phyloP scores from a whole-genome alignment of 2,329 filamentous ascomycete species.

The Phaeomoniella chlamydospora region DNA sequence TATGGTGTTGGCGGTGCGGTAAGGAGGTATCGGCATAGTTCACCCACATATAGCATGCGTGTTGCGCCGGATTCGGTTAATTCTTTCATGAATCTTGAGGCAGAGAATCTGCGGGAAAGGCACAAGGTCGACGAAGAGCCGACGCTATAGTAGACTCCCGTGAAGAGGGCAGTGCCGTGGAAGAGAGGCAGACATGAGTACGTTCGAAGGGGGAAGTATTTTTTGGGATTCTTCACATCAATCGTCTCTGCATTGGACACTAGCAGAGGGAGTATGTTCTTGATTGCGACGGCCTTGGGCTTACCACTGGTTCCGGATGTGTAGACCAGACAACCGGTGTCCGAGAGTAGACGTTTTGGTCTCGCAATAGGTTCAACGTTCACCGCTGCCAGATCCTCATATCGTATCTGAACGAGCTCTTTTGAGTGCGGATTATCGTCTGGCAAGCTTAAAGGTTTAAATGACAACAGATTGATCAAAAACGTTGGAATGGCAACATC shows the following conservation, averaged over 20 bases:
- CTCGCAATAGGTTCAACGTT: constrained; percentile 3
- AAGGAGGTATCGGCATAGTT: constrained; percentile 34
- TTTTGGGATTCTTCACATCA: constrained; percentile 21
- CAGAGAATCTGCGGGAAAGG: constrained; percentile 19
- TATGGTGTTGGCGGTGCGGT: constrained; percentile 27
- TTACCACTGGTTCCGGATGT: constrained; percentile 28
- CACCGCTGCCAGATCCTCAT: constrained; percentile 6
- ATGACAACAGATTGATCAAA: constrained; percentile 22
- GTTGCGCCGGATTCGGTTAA: constrained; percentile 29
- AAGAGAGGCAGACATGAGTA: constrained; percentile 34
- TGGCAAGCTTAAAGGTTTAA: constrained; percentile 7
- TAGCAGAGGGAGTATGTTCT: constrained; percentile 18
- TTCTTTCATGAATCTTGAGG: constrained; percentile 13
- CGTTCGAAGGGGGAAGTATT: constrained; percentile 29
- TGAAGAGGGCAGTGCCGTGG: constrained; percentile 33
- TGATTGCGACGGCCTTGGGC: constrained; percentile 12
- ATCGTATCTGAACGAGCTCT: constrained; percentile 2
- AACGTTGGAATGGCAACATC: constrained; percentile 16
- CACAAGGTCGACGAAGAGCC: constrained; percentile 27
- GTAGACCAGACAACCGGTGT: constrained; percentile 22
- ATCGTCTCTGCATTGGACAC: constrained; percentile 20
- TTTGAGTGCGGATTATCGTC: not conserved
- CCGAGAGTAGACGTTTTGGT: not conserved
- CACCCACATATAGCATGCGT: constrained; percentile 41
- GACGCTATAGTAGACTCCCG: constrained; percentile 24